Base-by-base conservation (phyloP, 1,284 basidiomycete species). In the Cryptococcus depauperatus region DNA sequence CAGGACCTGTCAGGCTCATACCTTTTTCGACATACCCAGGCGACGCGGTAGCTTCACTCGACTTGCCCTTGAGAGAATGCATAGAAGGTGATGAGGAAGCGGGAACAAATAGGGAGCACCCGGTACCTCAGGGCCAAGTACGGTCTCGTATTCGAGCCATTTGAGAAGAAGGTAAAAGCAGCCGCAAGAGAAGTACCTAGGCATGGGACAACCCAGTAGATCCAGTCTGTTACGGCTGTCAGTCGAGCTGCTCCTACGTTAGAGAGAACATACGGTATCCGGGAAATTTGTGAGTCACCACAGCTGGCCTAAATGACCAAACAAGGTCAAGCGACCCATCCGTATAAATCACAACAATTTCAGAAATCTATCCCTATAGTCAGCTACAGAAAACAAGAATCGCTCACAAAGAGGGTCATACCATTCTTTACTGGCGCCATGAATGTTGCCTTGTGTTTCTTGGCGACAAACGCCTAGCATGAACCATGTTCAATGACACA, bases 401-500 rank as follows among this genome's bases (percentile, higher is more conserved):
- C 25, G 43, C 52, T 34, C 30, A 58, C 64, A 54, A 74, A 74
- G n/a, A 75, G 59, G 5, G 71, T 63, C 41, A 72, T 66, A 40
- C 75, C 74, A 44, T 76, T 77, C 37, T 71, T 74, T 45, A 77
- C 66, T 3, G 75, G 75, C 2, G 75, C 75, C 18, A 76, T 66
- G 57, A 73, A 75, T 0, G 75, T 76, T 11, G 68, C 70, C 34
- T 70, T 64, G 62, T 75, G 71, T 61, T 72, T 75, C 59, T 75
- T 73, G 23, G 66, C 10, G 66, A 62, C 26, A 75, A 55, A 8
- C 65, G 70, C n/a, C 74, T 66, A 25, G 74, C 71, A 16, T 74
- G 59, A 32, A 63, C 66, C 35, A 76, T 66, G 3, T 69, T 70
- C 13, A 75, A 62, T 3, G 73, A 73, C 9, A 67, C 64, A 16